Conservation (phyloP, 1,139 yeast genomes). For the Saccharomyces hybrid region DNA sequence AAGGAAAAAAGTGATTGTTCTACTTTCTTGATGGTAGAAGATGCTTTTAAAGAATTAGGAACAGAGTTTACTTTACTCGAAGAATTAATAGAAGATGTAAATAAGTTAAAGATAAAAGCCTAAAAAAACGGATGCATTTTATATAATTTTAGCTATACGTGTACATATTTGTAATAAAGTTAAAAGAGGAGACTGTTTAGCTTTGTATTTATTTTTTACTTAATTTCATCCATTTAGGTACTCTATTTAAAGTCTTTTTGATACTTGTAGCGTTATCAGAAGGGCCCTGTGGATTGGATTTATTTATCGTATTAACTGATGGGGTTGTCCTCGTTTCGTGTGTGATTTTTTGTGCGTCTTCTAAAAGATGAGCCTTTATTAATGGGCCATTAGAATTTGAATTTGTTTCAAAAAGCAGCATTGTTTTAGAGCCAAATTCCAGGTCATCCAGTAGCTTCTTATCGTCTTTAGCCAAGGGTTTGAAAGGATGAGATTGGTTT, state of each 20-base stretch:
- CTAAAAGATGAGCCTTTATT: slow-evolving; percentile 27
- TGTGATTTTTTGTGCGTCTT: slow-evolving; percentile 7
- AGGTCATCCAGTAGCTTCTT: slow-evolving; percentile 19
- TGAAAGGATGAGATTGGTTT: slow-evolving; percentile 42
- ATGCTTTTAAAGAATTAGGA: slow-evolving; percentile 8
- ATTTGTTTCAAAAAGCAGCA: slow-evolving; percentile 28
- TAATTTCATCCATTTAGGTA: slow-evolving; percentile 36
- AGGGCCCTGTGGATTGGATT: not conserved
- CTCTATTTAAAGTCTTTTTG: slow-evolving; percentile 17
- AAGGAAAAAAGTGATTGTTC: slow-evolving; percentile 11
- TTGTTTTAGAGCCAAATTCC: slow-evolving; percentile 31
- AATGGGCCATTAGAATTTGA: slow-evolving; percentile 14
- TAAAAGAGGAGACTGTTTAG: not conserved
- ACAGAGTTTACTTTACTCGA: not conserved
- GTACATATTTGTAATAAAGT: not conserved
- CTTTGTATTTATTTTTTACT: slow-evolving; percentile 29
- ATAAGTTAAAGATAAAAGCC: not conserved
- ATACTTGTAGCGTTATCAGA: not conserved
- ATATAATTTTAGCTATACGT: not conserved
- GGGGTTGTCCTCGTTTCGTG: not conserved
- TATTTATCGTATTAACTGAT: not conserved
- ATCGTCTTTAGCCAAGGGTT: slow-evolving; percentile 24
- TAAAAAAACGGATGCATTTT: not conserved
- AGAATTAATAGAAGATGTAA: not conserved
- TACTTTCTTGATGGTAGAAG: slow-evolving; percentile 8